Evolutionary conservation across 2,329 filamentous ascomycete genomes (phyloP), one percentile per base, ranked within the genome.

Genomic region (Onygena corvina): DNA sequence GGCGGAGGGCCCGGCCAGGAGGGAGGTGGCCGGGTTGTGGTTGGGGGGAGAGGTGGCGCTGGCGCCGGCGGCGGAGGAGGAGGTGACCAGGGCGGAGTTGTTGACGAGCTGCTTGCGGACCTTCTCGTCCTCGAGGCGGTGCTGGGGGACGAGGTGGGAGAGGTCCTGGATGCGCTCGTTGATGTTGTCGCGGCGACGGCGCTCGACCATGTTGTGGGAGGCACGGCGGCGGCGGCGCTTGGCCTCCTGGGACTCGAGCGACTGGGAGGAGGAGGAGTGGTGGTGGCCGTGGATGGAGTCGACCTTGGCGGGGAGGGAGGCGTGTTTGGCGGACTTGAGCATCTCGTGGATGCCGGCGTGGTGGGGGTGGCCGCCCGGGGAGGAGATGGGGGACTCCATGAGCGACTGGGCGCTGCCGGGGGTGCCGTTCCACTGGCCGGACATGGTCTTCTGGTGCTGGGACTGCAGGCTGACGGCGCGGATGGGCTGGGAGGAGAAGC

Each of bases 101-200:
- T 89, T 96, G 60, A 90, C 81, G 48, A 96, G 83, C 61, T 94
- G 83, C 69, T 96, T 96, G 57, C 89, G 83, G 44, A 96, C 85
- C 70, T 94, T 95, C 68, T 98, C 92, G 62, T 96, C 92, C 60
- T 98, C 92, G 2, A 98, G 75, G 53, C 92, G 82, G 66, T 98
- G 92, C 53, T 83, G 76, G 20, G 92, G 92, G 1, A 98, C 90
- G 14, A 98, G 77, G 59, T 88, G 86, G 61, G 90, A 94, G 5
- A 98, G 76, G 62, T 98, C 92, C 61, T 96, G 90, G 54, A 98
- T 98, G 36, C 92, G 81, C 68, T 98, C 92, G 59, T 98, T 98
- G 73, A 98, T 98, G 64, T 96, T 96, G 70, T 96, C 92, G 54
- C 92, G 81, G 53, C 92, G 83, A 47, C 92, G 83, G 50, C 92